These are phyloP conservation scores for Arthrobotrys iridis DNA, from an alignment of 2,329 filamentous ascomycete species.

Conservation along the genomic window DNA sequence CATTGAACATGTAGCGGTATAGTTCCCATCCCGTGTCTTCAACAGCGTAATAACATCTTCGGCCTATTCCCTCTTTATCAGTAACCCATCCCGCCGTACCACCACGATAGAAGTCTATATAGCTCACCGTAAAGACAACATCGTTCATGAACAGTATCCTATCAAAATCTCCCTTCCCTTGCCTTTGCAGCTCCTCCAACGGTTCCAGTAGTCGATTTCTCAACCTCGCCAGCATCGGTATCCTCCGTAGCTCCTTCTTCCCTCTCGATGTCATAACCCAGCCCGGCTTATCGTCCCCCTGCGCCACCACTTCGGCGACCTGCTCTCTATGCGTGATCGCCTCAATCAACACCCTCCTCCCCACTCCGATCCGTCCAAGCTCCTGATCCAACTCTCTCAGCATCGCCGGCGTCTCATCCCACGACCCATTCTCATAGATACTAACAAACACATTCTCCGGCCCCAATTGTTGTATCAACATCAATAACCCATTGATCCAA, in stretches of 20 bases:
- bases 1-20: conserved; percentile 71
- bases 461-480: conserved; percentile 69
- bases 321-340: conserved; percentile 70
- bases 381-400: conserved; percentile 68
- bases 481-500: conserved; percentile 72
- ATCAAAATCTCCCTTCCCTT: conserved; percentile 64
- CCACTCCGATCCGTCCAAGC: conserved; percentile 67
- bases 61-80: conserved; percentile 60
- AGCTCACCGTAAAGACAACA: conserved; percentile 69
- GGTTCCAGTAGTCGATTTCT: conserved; percentile 73
- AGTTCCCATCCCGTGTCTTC: conserved; percentile 69
- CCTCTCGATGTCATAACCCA: conserved; percentile 72
- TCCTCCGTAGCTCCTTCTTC: conserved; percentile 70
- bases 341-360: conserved; percentile 69
- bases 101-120: not conserved
- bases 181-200: conserved; percentile 65
- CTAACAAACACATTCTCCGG: conserved; percentile 74
- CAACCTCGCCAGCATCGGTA: conserved; percentile 73
- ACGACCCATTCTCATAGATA: conserved; percentile 75
- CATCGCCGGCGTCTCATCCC: conserved; percentile 73
- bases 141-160: conserved; percentile 73
- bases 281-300: conserved; percentile 62
- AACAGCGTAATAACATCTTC: conserved; percentile 69
- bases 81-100: not conserved
- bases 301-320: conserved; percentile 60